A percentile compares a stretch with the other conserved stretches of the same genome.
Evolutionary conservation across 2,329 filamentous ascomycete genomes (phyloP).

Genomic region (Ophiostoma montium): DNA sequence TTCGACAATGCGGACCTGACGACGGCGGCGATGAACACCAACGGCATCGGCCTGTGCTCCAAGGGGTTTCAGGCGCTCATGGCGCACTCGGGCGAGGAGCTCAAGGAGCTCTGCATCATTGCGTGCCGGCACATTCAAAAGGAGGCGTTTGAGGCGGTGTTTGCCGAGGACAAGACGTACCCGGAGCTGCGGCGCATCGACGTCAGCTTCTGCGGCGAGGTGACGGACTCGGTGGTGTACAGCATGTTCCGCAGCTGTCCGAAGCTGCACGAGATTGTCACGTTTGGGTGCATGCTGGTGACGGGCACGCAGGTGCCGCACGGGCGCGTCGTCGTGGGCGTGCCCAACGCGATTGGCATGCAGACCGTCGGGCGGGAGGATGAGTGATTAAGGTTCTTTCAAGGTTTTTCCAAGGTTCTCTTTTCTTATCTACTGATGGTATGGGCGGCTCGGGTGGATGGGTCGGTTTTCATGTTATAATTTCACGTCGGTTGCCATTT

Average conservation of each 20-base stretch:
- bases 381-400: too few relatives aligned
- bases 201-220: slow-evolving; percentile 58
- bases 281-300: slow-evolving; percentile 53
- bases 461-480: too few relatives aligned
- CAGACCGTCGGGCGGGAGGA: slow-evolving; percentile 33
- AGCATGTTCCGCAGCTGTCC: slow-evolving; percentile 52
- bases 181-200: slow-evolving; percentile 58
- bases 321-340: slow-evolving; percentile 41
- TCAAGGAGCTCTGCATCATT: slow-evolving; percentile 62
- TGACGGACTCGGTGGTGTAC: slow-evolving; percentile 51
- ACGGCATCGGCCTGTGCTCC: slow-evolving; percentile 59
- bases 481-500: too few relatives aligned
- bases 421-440: too few relatives aligned
- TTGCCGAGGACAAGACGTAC: slow-evolving; percentile 47
- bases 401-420: too few relatives aligned
- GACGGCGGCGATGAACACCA: slow-evolving; percentile 48
- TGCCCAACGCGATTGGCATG: slow-evolving; percentile 46
- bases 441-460: too few relatives aligned
- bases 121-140: slow-evolving; percentile 70
- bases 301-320: slow-evolving; percentile 37
- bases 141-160: slow-evolving; percentile 60
- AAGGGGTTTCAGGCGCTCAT: slow-evolving; percentile 69
- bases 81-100: slow-evolving; percentile 56
- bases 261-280: slow-evolving; percentile 41
- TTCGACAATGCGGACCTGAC: slow-evolving; percentile 60